Evolutionary conservation across 192 early-diverging fungal genomes (phyloP).

Genomic region (Haplosporangium gracile): DNA sequence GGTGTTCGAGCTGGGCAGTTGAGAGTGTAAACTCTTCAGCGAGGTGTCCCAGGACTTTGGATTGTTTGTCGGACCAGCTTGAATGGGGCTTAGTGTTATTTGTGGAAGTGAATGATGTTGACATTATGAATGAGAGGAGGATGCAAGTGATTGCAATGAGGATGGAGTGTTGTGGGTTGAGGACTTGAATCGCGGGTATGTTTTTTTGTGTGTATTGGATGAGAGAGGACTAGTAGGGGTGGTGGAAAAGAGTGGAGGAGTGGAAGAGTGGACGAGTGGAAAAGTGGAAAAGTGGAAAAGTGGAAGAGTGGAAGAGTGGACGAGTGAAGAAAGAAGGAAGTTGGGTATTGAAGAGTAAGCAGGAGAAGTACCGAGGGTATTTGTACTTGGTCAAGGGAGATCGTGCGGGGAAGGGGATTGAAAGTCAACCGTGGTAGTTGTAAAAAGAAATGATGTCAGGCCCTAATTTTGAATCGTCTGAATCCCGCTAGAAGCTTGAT

Average conservation of each 20-base stretch:
- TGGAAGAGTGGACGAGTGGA: neutral
- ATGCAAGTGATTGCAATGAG: neutral
- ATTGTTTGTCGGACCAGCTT: slow-evolving; percentile 36
- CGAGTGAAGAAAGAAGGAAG: neutral
- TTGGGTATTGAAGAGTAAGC: too few relatives aligned
- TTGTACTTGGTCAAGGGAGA: neutral
- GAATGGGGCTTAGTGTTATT: slow-evolving; percentile 11
- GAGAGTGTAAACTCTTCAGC: slow-evolving; percentile 60
- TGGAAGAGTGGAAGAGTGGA: neutral
- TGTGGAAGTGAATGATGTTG: slow-evolving; percentile 9
- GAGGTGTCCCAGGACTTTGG: slow-evolving; percentile 2
- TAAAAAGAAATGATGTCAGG: too few relatives aligned
- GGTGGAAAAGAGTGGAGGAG: neutral
- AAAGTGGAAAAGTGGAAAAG: neutral
- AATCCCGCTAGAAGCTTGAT: too few relatives aligned
- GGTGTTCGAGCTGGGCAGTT: slow-evolving; percentile 59
- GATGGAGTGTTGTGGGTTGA: neutral
- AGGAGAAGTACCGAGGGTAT: too few relatives aligned
- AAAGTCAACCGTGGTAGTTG: too few relatives aligned
- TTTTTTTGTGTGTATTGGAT: neutral
- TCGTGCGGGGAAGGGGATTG: too few relatives aligned
- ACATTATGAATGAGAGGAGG: slow-evolving; percentile 7
- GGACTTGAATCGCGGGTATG: neutral
- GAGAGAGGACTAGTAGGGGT: neutral
- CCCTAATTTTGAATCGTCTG: too few relatives aligned